Base-by-base conservation (phyloP, 495 filamentous ascomycete genomes). In the Ramalina peruviana region DNA sequence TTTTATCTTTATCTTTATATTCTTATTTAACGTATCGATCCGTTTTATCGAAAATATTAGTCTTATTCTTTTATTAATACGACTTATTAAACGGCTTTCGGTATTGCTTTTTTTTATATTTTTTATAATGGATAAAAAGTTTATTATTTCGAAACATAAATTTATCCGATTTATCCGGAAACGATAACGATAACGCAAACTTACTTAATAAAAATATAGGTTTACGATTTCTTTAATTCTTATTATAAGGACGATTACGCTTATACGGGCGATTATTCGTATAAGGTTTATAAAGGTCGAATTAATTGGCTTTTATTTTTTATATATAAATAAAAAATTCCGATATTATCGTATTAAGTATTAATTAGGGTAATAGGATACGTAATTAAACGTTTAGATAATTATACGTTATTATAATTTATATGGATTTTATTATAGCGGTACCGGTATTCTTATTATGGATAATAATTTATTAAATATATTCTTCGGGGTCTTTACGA, bases 141-240 rank as follows among this genome's bases (percentile, higher is more conserved):
- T 33, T 33, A 33, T 33, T 33, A 33, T 33, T 33, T 1, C 11
- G 6, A 33, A 1, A 1, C 6, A 1, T 9, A 33, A 33, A n/a
- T n/a, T n/a, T n/a, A n/a, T n/a, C n/a, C n/a, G 23, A 33, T 33
- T 1, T 7, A 3, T 12, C 7, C 27, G 7, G 6, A 33, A 33
- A 33, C 6, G 6, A 33, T 6, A 6, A 7, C 9, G 9, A 33
- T 6, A 6, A 33, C 9, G 15, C 49, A 43, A n/a, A 54, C 30
- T 43, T 54, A 49, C 0, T 12, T 11, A 15, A 49, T 33, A 33
- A 33, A 33, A 33, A 33, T 33, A 37, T 36, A 19, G 49, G 13
- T 43, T 44, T 38, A 15, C 44, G 44, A 25, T 49, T 6, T 16
- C 33, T 38, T 49, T 53, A 20, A 54, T 43, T 13, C 13, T 11